Percentiles rank a stretch among this genome's conserved stretches.
phyloP scores from a whole-genome alignment of 2,329 filamentous ascomycete species.

The Sphaerostilbella broomeana region DNA sequence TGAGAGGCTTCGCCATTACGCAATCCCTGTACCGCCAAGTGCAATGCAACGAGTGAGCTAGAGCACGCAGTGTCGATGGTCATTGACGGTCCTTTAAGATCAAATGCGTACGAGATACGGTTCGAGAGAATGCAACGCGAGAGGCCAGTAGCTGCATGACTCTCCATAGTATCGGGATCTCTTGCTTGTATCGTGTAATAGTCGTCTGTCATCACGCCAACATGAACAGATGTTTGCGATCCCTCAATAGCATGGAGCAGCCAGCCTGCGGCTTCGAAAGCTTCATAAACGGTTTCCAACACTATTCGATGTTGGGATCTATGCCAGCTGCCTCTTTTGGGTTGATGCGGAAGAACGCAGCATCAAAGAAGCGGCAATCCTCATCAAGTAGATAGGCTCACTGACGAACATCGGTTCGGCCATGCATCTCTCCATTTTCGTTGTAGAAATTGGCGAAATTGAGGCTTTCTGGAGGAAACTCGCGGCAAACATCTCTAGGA shows the following conservation, averaged over 20 bases:
- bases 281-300: constrained; percentile 35
- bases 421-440: constrained; percentile 20
- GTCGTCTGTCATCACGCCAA: constrained; percentile 19
- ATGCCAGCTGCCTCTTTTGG: constrained; percentile 32
- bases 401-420: constrained; percentile 25
- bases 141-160: constrained; percentile 21
- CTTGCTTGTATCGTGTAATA: constrained; percentile 11
- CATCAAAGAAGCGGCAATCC: constrained; percentile 29
- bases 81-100: constrained; percentile 23
- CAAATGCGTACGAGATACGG: constrained; percentile 5
- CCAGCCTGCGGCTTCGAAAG: constrained; percentile 32
- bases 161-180: constrained; percentile 13
- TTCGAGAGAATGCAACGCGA: constrained; percentile 28
- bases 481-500: constrained; percentile 15
- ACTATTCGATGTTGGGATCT: constrained; percentile 37
- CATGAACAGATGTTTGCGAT: constrained; percentile 20
- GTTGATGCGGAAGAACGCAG: constrained; percentile 34
- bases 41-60: constrained; percentile 14
- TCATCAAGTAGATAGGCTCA: constrained; percentile 27
- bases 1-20: constrained; percentile 24
- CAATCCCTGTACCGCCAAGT: constrained; percentile 25
- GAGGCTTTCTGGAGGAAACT: constrained; percentile 17
- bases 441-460: constrained; percentile 18
- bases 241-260: constrained; percentile 22
- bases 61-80: constrained; percentile 31